Evolutionary conservation across 2,329 filamentous ascomycete species (phyloP).

Genomic region (Colletotrichum tamarilloi): DNA sequence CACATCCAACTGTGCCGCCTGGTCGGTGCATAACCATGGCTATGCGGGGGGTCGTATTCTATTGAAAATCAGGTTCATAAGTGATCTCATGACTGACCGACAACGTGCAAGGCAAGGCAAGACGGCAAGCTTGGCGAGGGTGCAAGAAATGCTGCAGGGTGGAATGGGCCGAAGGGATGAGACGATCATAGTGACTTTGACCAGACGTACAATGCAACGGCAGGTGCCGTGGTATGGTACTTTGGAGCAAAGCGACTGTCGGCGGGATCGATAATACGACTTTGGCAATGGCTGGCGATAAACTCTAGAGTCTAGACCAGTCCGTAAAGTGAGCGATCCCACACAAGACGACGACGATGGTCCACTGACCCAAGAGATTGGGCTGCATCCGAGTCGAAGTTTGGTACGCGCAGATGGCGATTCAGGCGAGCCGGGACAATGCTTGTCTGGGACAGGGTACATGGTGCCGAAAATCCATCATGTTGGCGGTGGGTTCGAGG

Average conservation of each 20-base stretch:
- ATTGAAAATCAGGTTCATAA: neutral
- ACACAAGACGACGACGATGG: neutral
- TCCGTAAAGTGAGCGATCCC: neutral
- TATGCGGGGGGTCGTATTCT: neutral
- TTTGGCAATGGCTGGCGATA: neutral
- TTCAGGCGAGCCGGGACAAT: neutral
- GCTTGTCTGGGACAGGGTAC: neutral
- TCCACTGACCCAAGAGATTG: neutral
- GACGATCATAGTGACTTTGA: conserved; percentile 14
- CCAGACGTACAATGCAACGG: neutral
- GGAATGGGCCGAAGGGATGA: conserved; percentile 5
- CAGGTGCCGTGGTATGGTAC: conserved; percentile 10
- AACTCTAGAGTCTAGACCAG: neutral
- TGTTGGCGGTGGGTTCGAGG: neutral
- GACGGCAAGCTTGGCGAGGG: neutral
- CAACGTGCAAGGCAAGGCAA: neutral
- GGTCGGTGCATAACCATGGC: neutral
- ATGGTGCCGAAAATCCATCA: neutral
- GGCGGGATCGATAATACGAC: neutral
- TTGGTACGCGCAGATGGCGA: neutral
- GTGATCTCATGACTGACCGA: conserved; percentile 7
- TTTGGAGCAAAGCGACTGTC: neutral
- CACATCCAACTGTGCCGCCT: neutral
- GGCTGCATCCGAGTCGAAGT: neutral
- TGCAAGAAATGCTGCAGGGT: neutral